Evolutionary conservation across 768 basidiomycete species (phyloP).

Genomic region (Brasilioporus rufonigricans): DNA sequence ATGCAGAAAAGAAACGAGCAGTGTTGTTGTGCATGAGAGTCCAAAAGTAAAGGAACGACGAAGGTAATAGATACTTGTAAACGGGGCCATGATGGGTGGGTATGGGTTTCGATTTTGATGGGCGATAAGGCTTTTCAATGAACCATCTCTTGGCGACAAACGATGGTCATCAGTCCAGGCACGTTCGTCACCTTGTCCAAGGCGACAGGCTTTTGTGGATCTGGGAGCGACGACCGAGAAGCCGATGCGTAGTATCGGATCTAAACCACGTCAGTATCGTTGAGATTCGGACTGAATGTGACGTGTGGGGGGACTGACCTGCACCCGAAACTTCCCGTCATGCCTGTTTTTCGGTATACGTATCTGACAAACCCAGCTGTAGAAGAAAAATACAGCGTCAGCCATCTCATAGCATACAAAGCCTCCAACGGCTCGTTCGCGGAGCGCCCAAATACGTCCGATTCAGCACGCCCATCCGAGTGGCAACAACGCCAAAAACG

Average conservation of each 20-base stretch:
- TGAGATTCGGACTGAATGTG: background rate
- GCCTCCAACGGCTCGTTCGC: background rate
- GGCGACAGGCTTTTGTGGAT: constrained; percentile 62
- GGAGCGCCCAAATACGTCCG: background rate
- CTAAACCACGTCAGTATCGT: constrained; percentile 33
- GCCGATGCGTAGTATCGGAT: constrained; percentile 62
- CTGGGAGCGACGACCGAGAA: constrained; percentile 47
- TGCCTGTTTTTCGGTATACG: constrained; percentile 48
- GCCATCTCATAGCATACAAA: background rate
- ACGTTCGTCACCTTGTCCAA: constrained; percentile 59
- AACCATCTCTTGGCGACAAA: constrained; percentile 39
- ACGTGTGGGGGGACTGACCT: constrained; percentile 38
- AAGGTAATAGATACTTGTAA: too few relatives aligned
- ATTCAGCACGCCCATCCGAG: background rate
- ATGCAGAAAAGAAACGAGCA: too few relatives aligned
- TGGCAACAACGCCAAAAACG: background rate
- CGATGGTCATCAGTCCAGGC: constrained; percentile 75
- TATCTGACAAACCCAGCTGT: constrained; percentile 66
- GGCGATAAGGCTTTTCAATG: constrained; percentile 8
- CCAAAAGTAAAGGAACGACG: too few relatives aligned
- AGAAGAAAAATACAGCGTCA: background rate
- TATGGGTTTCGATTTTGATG: too few relatives aligned
- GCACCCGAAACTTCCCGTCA: constrained; percentile 56
- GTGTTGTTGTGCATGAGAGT: too few relatives aligned
- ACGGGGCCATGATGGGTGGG: too few relatives aligned